Percentiles rank a stretch among this genome's conserved stretches.
These are phyloP conservation scores for Cymbidium sinense DNA, from an alignment of 106 monocot genomes.

Conservation along the genomic window DNA sequence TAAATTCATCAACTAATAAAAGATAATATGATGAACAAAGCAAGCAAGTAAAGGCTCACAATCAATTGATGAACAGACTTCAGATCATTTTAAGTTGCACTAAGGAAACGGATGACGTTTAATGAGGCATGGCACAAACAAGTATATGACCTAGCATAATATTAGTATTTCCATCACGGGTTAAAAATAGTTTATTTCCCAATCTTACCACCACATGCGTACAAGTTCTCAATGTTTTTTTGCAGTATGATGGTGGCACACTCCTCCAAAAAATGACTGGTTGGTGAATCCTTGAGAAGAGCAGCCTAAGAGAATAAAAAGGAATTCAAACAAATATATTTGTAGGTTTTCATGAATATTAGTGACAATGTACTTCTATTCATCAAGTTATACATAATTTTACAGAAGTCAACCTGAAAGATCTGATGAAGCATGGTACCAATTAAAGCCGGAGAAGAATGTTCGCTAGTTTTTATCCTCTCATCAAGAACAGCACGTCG, in stretches of 20 bases:
- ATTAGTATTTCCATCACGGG: neutral
- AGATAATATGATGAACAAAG: neutral
- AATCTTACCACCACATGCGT: slow-evolving; percentile 76
- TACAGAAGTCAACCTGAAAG: slow-evolving; percentile 69
- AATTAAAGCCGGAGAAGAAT: slow-evolving; percentile 67
- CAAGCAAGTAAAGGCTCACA: neutral
- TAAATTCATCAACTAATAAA: slow-evolving; percentile 1
- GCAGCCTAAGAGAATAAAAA: slow-evolving; percentile 49
- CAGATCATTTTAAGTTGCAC: neutral
- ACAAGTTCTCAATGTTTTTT: slow-evolving; percentile 74
- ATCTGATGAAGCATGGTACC: slow-evolving; percentile 98
- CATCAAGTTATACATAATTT: neutral
- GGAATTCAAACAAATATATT: neutral
- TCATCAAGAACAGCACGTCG: slow-evolving; percentile 92
- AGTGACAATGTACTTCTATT: neutral
- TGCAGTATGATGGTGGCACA: slow-evolving; percentile 52
- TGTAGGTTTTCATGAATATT: neutral
- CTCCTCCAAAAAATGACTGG: slow-evolving; percentile 65
- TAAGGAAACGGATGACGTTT: neutral
- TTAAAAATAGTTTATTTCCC: neutral
- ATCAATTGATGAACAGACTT: neutral
- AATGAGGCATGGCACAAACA: neutral
- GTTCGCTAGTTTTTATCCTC: slow-evolving; percentile 64
- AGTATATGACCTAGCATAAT: neutral
- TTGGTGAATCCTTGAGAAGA: slow-evolving; percentile 61